These are phyloP conservation scores for Phylloporus arenicola DNA, from an alignment of 768 basidiomycete genomes.

Conservation along the genomic window DNA sequence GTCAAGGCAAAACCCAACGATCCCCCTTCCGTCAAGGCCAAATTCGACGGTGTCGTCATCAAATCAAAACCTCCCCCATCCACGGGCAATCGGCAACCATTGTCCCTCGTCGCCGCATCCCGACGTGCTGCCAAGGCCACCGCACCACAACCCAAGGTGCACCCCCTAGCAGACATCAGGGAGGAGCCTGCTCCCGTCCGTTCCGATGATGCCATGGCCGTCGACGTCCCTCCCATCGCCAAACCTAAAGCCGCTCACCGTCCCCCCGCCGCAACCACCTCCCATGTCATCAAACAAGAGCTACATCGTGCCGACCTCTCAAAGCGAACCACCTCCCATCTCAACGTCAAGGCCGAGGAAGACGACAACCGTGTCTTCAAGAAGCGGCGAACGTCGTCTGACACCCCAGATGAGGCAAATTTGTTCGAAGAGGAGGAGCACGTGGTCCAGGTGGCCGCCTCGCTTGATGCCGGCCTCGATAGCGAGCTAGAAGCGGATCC, in stretches of 20 bases:
- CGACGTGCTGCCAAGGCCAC: conserved; percentile 35
- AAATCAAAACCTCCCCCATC: conserved; percentile 39
- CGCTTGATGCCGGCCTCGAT: too few species aligned
- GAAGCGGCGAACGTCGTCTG: conserved; percentile 67
- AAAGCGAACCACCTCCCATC: conserved; percentile 33
- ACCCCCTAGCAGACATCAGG: conserved; percentile 28
- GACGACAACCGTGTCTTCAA: conserved; percentile 59
- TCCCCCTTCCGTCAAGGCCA: conserved; percentile 39
- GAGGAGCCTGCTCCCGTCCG: conserved; percentile 22
- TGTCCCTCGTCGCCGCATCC: conserved; percentile 46
- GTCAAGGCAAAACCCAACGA: conserved; percentile 54
- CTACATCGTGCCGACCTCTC: too few species aligned
- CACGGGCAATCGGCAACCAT: conserved; percentile 42
- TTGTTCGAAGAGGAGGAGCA: too few species aligned
- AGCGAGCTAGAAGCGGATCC: conserved; percentile 63
- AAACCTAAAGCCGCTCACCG: too few species aligned
- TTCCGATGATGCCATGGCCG: conserved; percentile 49
- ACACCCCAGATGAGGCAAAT: too few species aligned
- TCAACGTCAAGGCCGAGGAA: conserved; percentile 36
- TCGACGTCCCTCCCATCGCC: conserved; percentile 36
- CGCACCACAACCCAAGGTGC: conserved; percentile 15
- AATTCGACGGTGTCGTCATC: conserved; percentile 60
- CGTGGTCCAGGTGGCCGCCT: conserved; percentile 27
- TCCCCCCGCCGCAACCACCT: too few species aligned
- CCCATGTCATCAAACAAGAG: too few species aligned